Evolutionary conservation across 176 grass and related monocot species (phyloP), one percentile per base, ranked within the genome.

Genomic region (Ensete glaucum): DNA sequence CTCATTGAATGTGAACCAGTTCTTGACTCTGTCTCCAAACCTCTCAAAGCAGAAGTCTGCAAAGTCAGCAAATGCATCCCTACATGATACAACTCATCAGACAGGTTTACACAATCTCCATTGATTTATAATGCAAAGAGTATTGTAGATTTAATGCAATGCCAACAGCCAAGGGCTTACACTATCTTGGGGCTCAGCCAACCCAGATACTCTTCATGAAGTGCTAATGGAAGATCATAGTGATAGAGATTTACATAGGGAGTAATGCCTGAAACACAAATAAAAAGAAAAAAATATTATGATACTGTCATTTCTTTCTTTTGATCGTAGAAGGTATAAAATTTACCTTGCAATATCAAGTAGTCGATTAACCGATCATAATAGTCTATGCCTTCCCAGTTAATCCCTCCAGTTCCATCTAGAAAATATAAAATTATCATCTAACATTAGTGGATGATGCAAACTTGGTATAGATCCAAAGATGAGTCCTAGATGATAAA

Each of bases 181-280:
- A 83, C 89, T 1, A 88, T 79, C 75, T 87, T 76, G 63, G 71
- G 84, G 64, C 81, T 88, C 73, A 88, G 64, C 64, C 81, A 78
- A 50, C 85, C 89, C 26, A 84, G 75, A 52, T 85, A 91, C 60
- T 78, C 71, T 19, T 83, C 68, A 20, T 91, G 80, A 48, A 91
- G 83, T 48, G 85, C 85, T 48, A 78, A 72, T 8, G 89, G 85
- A 11, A 91, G 81, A 77, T 91, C 89, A 69, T 91, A 85, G 79
- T 91, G 85, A 60, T 91, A 91, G 23, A 91, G 76, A 83, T 91
- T 91, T 71, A 83, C 85, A 59, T 88, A 88, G 1, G 89, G 89
- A 60, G 85, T 91, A 74, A 91, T 83, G 64, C 85, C 89, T 91
- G 34, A 43, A 6, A 43, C 34, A 43, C 34, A 43, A 22, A 76